These are phyloP conservation scores for Sugiyamaella marilandica DNA, from an alignment of 805 yeast species.

Conservation along the genomic window DNA sequence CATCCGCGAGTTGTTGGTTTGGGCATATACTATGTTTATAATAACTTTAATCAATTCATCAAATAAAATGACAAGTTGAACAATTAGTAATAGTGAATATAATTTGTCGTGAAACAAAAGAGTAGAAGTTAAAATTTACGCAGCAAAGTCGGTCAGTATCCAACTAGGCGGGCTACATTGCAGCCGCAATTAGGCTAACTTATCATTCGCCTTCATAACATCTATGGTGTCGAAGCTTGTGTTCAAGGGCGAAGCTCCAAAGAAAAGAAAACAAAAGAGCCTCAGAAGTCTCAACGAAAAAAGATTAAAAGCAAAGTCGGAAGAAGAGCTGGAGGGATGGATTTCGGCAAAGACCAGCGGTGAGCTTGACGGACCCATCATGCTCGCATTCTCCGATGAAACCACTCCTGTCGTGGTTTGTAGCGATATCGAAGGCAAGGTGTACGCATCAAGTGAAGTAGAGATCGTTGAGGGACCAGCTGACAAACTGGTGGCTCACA, in stretches of 20 bases:
- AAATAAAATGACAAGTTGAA: too few species aligned
- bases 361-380: constrained; percentile 35
- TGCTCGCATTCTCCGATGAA: constrained; percentile 21
- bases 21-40: too few species aligned
- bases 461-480: constrained; percentile 13
- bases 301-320: neutral
- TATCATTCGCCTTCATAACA: neutral
- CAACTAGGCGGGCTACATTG: neutral
- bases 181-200: neutral
- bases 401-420: constrained; percentile 17
- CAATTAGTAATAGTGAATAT: neutral
- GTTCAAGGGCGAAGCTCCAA: constrained; percentile 36
- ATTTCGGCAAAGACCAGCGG: constrained; percentile 26
- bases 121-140: neutral
- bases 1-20: too few species aligned
- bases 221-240: constrained; percentile 35
- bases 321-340: constrained; percentile 21
- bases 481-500: constrained; percentile 14
- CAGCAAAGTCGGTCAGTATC: neutral
- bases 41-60: too few species aligned
- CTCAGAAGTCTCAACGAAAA: neutral
- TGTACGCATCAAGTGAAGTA: constrained; percentile 19
- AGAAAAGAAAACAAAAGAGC: constrained; percentile 15
- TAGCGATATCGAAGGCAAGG: constrained; percentile 25
- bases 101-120: neutral